phyloP scores from a whole-genome alignment of 2,329 filamentous ascomycete genomes.

The Penicillium digitatum region DNA sequence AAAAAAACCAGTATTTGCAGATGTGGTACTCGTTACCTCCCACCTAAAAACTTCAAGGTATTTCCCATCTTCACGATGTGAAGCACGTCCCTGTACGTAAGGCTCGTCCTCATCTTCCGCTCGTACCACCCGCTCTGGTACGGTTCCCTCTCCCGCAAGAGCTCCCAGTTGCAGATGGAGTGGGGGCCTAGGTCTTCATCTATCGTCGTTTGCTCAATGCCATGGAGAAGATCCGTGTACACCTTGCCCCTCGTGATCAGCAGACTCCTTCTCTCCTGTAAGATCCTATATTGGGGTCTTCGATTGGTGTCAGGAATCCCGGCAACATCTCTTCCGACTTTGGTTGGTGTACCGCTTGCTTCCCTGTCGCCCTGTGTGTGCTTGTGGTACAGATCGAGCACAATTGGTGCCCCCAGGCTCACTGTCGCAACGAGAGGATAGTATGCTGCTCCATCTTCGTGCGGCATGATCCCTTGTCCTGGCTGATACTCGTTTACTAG shows the following conservation, averaged over 20 bases:
- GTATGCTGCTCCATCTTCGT: slow-evolving; percentile 89
- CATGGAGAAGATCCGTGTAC: slow-evolving; percentile 58
- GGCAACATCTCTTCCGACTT: slow-evolving; percentile 1
- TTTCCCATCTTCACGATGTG: slow-evolving; percentile 71
- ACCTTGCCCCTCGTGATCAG: slow-evolving; percentile 54
- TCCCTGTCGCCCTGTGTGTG: slow-evolving; percentile 34
- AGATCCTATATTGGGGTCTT: slow-evolving; percentile 52
- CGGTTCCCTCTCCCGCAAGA: slow-evolving; percentile 46
- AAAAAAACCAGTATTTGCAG: background rate
- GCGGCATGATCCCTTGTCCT: slow-evolving; percentile 92
- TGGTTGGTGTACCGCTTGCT: slow-evolving; percentile 17
- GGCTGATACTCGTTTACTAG: slow-evolving; percentile 88
- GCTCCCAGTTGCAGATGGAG: slow-evolving; percentile 55
- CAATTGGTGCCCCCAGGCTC: slow-evolving; percentile 72
- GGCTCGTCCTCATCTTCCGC: slow-evolving; percentile 53
- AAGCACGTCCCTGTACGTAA: slow-evolving; percentile 77
- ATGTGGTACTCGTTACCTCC: slow-evolving; percentile 16
- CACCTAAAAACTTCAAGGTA: slow-evolving; percentile 56
- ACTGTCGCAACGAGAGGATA: slow-evolving; percentile 85
- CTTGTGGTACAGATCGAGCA: slow-evolving; percentile 70
- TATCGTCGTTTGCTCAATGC: slow-evolving; percentile 52
- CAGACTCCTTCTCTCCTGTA: slow-evolving; percentile 78
- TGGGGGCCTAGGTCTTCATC: slow-evolving; percentile 61
- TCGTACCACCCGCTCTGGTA: slow-evolving; percentile 43
- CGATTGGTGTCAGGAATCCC: background rate